phyloP scores from a whole-genome alignment of 2,329 filamentous ascomycete genomes.

The Cryphonectria japonica region DNA sequence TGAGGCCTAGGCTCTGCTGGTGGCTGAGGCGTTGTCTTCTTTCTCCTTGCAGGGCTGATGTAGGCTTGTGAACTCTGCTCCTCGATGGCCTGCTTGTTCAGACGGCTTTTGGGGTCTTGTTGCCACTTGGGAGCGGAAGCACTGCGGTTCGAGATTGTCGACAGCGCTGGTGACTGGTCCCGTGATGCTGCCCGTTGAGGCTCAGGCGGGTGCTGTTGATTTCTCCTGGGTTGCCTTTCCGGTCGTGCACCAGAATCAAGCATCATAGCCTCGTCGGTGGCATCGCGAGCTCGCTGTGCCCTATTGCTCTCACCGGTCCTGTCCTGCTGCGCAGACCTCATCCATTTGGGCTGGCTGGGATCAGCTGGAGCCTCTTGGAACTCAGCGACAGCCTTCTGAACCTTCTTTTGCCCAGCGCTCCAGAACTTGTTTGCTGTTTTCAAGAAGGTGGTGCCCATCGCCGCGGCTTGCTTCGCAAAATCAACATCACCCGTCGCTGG shows the following conservation, averaged over 20 bases:
- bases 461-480: slow-evolving; percentile 77
- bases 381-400: slow-evolving; percentile 90
- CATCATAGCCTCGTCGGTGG: slow-evolving; percentile 78
- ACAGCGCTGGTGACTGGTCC: slow-evolving; percentile 54
- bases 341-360: slow-evolving; percentile 88
- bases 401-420: slow-evolving; percentile 91
- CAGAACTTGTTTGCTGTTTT: slow-evolving; percentile 95
- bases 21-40: slow-evolving; percentile 62
- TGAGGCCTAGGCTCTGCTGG: slow-evolving; percentile 43
- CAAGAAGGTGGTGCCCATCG: slow-evolving; percentile 80
- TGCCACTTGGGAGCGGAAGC: slow-evolving; percentile 63
- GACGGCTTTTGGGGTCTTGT: slow-evolving; percentile 62
- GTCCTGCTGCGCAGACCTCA: slow-evolving; percentile 72
- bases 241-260: slow-evolving; percentile 69
- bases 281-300: slow-evolving; percentile 42
- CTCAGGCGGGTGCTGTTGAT: slow-evolving; percentile 39
- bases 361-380: slow-evolving; percentile 75
- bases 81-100: slow-evolving; percentile 75
- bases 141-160: slow-evolving; percentile 47
- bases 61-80: slow-evolving; percentile 84
- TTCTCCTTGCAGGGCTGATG: slow-evolving; percentile 82
- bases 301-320: slow-evolving; percentile 37
- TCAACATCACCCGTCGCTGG: slow-evolving; percentile 68
- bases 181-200: slow-evolving; percentile 41
- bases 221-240: slow-evolving; percentile 43